Percentiles rank a stretch among this genome's conserved stretches.
Evolutionary conservation across 2,329 filamentous ascomycete genomes (phyloP).

Genomic region (Botryotinia globosa): DNA sequence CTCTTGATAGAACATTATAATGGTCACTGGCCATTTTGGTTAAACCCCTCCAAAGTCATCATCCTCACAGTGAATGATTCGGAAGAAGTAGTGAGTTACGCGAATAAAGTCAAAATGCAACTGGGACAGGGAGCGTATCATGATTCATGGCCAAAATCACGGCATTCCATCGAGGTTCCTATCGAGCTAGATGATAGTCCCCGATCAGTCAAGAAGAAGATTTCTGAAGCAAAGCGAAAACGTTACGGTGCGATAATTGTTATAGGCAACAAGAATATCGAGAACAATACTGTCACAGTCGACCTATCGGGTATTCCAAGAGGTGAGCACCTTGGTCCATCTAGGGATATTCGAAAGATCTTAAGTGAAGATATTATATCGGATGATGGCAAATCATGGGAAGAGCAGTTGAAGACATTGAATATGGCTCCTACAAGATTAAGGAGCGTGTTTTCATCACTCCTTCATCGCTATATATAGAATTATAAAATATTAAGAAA

Average conservation of each 20-base stretch:
- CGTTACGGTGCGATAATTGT: constrained; percentile 74
- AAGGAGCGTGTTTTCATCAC: constrained; percentile 1
- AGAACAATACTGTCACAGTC: constrained; percentile 54
- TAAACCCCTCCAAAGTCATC: constrained; percentile 75
- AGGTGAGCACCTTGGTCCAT: background rate
- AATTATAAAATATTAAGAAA: constrained; percentile 6
- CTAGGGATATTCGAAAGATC: background rate
- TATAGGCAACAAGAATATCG: constrained; percentile 64
- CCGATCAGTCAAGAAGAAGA: constrained; percentile 64
- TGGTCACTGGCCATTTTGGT: constrained; percentile 83
- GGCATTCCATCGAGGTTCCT: constrained; percentile 42
- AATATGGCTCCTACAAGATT: background rate
- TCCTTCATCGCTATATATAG: constrained; percentile 12
- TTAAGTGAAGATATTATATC: background rate
- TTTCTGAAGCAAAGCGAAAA: constrained; percentile 66
- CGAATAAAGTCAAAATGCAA: constrained; percentile 24
- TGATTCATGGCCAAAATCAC: constrained; percentile 29
- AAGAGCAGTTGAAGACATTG: constrained; percentile 9
- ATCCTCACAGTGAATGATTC: constrained; percentile 70
- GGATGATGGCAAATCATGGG: constrained; percentile 9
- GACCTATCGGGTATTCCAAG: constrained; percentile 42
- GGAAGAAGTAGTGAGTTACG: constrained; percentile 32
- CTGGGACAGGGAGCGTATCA: background rate
- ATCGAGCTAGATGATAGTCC: constrained; percentile 69
- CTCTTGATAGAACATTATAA: constrained; percentile 80